Evolutionary conservation across 805 yeast genomes (phyloP).

Genomic region (Nakazawaea holstii): DNA sequence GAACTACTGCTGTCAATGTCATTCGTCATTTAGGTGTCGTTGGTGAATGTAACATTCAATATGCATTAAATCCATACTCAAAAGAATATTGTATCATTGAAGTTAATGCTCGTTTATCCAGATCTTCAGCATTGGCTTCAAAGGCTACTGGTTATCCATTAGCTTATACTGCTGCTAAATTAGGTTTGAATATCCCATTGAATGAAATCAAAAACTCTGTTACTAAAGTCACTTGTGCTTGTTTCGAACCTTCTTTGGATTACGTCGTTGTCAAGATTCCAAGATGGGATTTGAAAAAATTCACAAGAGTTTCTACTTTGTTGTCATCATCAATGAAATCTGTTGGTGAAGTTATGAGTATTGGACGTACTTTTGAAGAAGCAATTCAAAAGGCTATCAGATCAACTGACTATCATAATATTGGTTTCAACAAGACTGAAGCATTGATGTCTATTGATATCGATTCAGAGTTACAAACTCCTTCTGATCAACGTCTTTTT

Average conservation of each 20-base stretch:
- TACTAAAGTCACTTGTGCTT: constrained; percentile 89
- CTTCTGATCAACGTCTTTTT: constrained; percentile 94
- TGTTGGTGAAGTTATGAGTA: constrained; percentile 98
- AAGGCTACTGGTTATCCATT: constrained; percentile 98
- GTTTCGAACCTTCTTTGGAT: constrained; percentile 96
- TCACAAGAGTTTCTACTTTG: constrained; percentile 83
- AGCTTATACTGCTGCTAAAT: constrained; percentile 96
- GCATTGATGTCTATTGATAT: constrained; percentile 89
- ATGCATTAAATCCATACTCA: constrained; percentile 89
- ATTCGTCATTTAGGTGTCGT: constrained; percentile 97
- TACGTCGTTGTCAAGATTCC: constrained; percentile 97
- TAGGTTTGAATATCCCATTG: constrained; percentile 88
- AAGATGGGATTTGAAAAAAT: constrained; percentile 97
- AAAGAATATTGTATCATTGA: constrained; percentile 96
- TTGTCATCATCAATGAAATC: constrained; percentile 95
- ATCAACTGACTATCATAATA: constrained; percentile 91
- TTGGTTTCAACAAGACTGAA: constrained; percentile 84
- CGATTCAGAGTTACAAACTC: constrained; percentile 90
- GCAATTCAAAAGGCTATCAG: constrained; percentile 97
- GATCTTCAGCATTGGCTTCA: constrained; percentile 98
- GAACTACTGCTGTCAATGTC: constrained; percentile 96
- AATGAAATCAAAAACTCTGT: constrained; percentile 91
- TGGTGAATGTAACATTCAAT: constrained; percentile 98
- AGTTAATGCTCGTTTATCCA: constrained; percentile 94
- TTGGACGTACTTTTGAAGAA: constrained; percentile 96